Conservation (phyloP, 805 yeast species). For the Ogataea glucozyma region DNA sequence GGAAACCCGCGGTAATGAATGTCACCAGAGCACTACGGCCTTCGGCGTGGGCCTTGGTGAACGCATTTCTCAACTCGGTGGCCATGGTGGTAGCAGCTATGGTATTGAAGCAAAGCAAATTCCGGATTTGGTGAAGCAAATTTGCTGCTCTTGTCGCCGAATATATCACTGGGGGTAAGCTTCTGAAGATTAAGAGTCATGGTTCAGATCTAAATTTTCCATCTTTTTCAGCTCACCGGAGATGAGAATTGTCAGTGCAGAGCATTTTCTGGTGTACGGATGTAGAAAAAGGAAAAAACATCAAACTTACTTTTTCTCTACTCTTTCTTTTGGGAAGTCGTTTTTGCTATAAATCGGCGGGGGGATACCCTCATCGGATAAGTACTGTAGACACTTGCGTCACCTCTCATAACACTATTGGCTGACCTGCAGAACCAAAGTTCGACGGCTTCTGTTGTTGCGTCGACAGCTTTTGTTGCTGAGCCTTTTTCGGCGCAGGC, state of each 20-base stretch:
- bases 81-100: slow-evolving; percentile 24
- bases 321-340: too few relatives aligned
- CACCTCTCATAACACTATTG: slow-evolving; percentile 8
- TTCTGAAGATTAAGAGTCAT: background rate
- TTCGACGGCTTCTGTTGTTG: slow-evolving; percentile 4
- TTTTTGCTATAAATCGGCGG: too few relatives aligned
- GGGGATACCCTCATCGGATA: too few relatives aligned
- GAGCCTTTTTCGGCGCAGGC: slow-evolving; percentile 1
- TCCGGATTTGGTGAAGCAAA: too few relatives aligned
- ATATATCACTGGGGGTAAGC: background rate
- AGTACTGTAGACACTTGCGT: background rate
- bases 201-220: slow-evolving; percentile 2
- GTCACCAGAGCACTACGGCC: slow-evolving; percentile 86
- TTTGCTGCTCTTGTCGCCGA: too few relatives aligned
- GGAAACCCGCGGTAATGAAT: slow-evolving; percentile 93
- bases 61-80: slow-evolving; percentile 37
- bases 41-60: slow-evolving; percentile 34
- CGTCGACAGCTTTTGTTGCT: slow-evolving; percentile 1
- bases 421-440: slow-evolving; percentile 13
- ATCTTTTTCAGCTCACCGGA: background rate
- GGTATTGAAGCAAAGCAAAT: too few relatives aligned
- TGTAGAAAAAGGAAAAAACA: background rate
- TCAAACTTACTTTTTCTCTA: too few relatives aligned
- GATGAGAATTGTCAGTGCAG: too few relatives aligned
- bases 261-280: slow-evolving; percentile 2